Evolutionary conservation across 2,329 filamentous ascomycete species (phyloP), one percentile per base, ranked within the genome.

Genomic region (Plectosphaerella sp.): DNA sequence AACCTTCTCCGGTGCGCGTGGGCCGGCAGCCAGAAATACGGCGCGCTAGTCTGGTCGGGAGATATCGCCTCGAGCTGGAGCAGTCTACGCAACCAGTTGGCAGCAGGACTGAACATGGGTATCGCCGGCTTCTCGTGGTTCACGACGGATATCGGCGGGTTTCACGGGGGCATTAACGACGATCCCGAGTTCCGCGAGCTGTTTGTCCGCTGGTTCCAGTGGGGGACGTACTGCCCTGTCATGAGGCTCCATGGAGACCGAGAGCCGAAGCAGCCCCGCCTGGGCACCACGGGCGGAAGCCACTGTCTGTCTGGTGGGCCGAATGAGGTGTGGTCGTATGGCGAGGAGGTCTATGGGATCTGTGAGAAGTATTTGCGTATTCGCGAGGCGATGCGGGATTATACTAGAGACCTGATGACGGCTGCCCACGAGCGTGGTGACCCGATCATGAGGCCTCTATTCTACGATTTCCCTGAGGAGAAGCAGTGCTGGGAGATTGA

Each of bases 91-190:
- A 75, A 79, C 52, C 82, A 87, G 62, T 67, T 87, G 3, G 72
- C 79, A 0, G 83, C 84, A 0, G 84, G 84, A 0, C 67, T 87
- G n/a, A 84, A 84, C 60, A 85, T 86, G 78, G 84, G 82, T 0
- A 67, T 87, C 7, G 73, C 82, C 0, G 84, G 84, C 0, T 73
- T 87, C 12, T 76, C 82, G 0, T 86, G 83, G 83, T 87, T 82
- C 80, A 87, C 84, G 0, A 87, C 83, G 1, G 84, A 87, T 58
- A 87, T 87, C 51, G 84, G 84, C 2, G 84, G 84, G 0, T 87
- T 88, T 60, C 83, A 87, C 59, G 83, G 83, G 7, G 84, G 84
- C 0, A 72, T 83, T 53, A 79, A 82, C 0, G 63, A 70, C 1
- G 76, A 84, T 46, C 65, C 69, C 2, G 70, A 59, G 0, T 87